phyloP scores from a whole-genome alignment of 2,329 filamentous ascomycete species.

The Pseudocercospora musae region DNA sequence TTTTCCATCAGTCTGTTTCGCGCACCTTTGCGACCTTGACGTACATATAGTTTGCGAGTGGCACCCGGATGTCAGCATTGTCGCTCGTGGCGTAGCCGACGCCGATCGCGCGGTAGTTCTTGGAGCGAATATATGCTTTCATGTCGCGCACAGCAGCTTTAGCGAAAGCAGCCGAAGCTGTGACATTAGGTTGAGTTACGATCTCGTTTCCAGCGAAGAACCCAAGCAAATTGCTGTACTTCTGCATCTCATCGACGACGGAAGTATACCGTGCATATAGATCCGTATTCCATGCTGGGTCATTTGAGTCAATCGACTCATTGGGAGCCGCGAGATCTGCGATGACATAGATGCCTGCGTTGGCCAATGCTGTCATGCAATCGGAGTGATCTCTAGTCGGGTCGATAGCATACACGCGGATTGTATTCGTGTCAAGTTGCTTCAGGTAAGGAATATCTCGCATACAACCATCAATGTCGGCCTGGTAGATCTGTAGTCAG shows the following conservation, averaged over 20 bases:
- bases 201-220: constrained; percentile 99
- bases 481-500: constrained; percentile 22
- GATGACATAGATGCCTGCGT: constrained; percentile 90
- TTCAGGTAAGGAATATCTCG: constrained; percentile 80
- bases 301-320: constrained; percentile 78
- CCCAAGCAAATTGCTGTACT: constrained; percentile 87
- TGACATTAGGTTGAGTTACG: constrained; percentile 83
- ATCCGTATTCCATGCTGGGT: constrained; percentile 72
- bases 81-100: constrained; percentile 96
- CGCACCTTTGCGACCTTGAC: background rate
- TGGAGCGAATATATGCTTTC: constrained; percentile 84
- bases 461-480: constrained; percentile 66
- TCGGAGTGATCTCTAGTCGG: constrained; percentile 70
- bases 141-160: constrained; percentile 95
- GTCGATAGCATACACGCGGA: constrained; percentile 92
- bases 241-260: constrained; percentile 75
- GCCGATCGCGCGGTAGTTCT: constrained; percentile 72
- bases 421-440: constrained; percentile 80
- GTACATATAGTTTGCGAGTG: constrained; percentile 80
- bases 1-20: background rate
- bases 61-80: constrained; percentile 72
- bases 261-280: constrained; percentile 76
- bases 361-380: constrained; percentile 80
- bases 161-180: constrained; percentile 83
- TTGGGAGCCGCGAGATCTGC: constrained; percentile 79